Evolutionary conservation across 371 early-diverging fungal species (phyloP).

Genomic region (Homolaphlyctis polyrhiza): DNA sequence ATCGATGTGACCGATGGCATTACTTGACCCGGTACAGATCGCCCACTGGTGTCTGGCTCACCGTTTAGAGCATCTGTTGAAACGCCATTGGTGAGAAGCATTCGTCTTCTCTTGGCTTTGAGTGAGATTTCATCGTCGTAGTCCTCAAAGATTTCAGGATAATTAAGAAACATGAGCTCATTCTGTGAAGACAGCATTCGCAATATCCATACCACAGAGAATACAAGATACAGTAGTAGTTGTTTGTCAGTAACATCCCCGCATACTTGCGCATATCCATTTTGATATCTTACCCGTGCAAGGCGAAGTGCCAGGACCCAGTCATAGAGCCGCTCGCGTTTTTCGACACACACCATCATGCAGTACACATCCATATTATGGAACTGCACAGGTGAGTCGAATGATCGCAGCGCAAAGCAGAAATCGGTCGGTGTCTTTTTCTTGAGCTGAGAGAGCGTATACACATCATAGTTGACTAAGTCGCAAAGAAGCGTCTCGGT

Average conservation of each 20-base stretch:
- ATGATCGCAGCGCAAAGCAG: slow-evolving; percentile 80
- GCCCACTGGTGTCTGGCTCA: neutral
- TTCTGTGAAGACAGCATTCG: too few relatives aligned
- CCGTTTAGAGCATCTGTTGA: neutral
- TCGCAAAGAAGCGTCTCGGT: slow-evolving; percentile 58
- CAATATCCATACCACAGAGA: too few relatives aligned
- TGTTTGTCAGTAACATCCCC: too few relatives aligned
- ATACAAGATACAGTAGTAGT: too few relatives aligned
- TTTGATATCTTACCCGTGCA: slow-evolving; percentile 54
- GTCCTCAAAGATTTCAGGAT: slow-evolving; percentile 34
- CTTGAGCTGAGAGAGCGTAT: slow-evolving; percentile 55
- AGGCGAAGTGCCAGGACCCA: slow-evolving; percentile 81
- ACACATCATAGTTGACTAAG: slow-evolving; percentile 69
- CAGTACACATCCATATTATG: slow-evolving; percentile 82
- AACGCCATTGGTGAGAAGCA: neutral
- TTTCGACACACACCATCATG: slow-evolving; percentile 70
- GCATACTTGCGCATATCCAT: too few relatives aligned
- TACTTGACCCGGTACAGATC: neutral
- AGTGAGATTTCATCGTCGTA: slow-evolving; percentile 21
- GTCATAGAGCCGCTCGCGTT: slow-evolving; percentile 65
- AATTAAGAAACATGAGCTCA: slow-evolving; percentile 28
- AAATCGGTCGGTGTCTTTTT: slow-evolving; percentile 71
- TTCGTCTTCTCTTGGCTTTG: slow-evolving; percentile 10
- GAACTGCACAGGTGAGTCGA: slow-evolving; percentile 66
- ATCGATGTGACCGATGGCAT: neutral